Conservation (phyloP, 2,329 filamentous ascomycete species). For the Aspergillus latus region DNA sequence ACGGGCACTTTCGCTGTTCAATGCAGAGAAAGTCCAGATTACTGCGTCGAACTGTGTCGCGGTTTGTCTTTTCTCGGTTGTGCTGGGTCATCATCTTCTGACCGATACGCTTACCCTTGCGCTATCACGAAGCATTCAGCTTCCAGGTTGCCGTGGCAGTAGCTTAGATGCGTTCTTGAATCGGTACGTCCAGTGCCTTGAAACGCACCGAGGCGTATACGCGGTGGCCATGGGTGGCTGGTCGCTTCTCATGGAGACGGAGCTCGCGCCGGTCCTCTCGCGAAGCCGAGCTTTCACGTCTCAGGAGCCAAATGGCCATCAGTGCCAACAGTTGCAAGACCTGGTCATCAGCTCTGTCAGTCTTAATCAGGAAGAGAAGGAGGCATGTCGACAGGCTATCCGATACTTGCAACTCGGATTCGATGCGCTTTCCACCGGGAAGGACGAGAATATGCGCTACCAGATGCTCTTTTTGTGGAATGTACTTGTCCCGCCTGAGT, state of each 20-base stretch:
- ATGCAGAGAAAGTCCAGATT: not conserved
- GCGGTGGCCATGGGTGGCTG: not conserved
- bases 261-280: not conserved
- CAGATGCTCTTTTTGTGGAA: conserved; percentile 12
- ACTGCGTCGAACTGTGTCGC: conserved; percentile 1
- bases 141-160: too few species aligned
- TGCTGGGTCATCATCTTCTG: conserved; percentile 6
- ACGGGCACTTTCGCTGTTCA: conserved; percentile 1
- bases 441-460: not conserved
- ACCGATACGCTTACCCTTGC: conserved; percentile 2
- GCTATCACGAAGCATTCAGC: not conserved
- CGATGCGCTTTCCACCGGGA: not conserved
- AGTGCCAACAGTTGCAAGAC: not conserved
- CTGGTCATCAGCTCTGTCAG: not conserved
- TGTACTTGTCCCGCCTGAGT: not conserved
- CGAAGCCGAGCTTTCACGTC: conserved; percentile 3
- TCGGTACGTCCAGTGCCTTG: not conserved
- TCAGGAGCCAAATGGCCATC: not conserved
- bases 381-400: not conserved
- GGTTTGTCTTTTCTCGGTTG: conserved; percentile 1
- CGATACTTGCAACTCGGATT: conserved; percentile 5
- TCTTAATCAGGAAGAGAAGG: not conserved
- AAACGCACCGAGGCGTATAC: not conserved
- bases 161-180: not conserved
- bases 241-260: conserved; percentile 3